phyloP scores from a whole-genome alignment of 805 yeast genomes.

The Spathaspora hagerdaliae region DNA sequence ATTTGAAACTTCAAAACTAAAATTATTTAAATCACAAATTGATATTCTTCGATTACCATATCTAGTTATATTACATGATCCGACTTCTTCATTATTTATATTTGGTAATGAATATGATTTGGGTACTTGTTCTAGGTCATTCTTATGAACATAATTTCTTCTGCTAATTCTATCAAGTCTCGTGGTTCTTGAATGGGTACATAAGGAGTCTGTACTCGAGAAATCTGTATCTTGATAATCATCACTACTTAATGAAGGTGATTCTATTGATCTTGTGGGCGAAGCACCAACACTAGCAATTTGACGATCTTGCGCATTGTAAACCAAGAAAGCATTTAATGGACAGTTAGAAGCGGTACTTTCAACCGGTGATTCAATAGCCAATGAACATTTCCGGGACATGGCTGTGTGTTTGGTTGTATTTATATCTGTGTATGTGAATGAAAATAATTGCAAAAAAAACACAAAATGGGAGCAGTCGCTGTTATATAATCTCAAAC shows the following conservation, averaged over 20 bases:
- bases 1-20: constrained; percentile 6
- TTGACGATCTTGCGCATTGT: constrained; percentile 1
- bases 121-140: background rate
- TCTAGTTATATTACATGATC: background rate
- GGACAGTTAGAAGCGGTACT: constrained; percentile 11
- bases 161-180: background rate
- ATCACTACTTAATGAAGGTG: background rate
- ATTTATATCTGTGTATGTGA: too few species aligned
- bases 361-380: constrained; percentile 10
- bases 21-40: constrained; percentile 13
- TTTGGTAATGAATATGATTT: constrained; percentile 8
- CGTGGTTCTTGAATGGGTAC: background rate
- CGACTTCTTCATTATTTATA: background rate
- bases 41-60: constrained; percentile 10
- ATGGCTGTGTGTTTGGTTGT: background rate
- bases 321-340: constrained; percentile 17
- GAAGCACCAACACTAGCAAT: background rate
- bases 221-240: background rate
- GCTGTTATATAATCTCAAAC: too few species aligned
- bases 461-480: too few species aligned
- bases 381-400: constrained; percentile 13
- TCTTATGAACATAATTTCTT: background rate
- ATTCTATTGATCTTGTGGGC: background rate
- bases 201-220: background rate
- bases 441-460: too few species aligned